Conservation (phyloP, 176 grass and related monocot genomes). For the Hordeum marinum region DNA sequence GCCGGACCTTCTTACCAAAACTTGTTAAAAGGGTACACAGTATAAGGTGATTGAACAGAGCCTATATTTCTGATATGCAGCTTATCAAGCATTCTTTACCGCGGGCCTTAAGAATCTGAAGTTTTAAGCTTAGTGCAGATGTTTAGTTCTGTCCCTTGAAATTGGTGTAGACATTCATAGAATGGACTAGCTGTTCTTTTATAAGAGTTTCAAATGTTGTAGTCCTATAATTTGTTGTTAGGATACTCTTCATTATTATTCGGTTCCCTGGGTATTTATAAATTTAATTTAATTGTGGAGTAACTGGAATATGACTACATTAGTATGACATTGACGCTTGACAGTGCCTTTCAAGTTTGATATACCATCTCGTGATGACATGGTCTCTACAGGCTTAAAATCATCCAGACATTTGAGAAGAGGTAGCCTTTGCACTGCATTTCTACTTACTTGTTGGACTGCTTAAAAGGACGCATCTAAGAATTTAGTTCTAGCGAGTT, state of each 20-base stretch:
- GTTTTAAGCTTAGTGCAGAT: not conserved
- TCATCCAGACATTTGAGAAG: slow-evolving; percentile 42
- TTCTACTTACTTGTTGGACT: not conserved
- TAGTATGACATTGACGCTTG: slow-evolving; percentile 29
- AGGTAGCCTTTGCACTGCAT: slow-evolving; percentile 39
- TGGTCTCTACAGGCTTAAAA: slow-evolving; percentile 63
- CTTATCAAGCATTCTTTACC: not conserved
- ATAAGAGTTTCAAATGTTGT: not conserved
- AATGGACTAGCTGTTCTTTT: not conserved
- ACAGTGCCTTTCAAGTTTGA: slow-evolving; percentile 95
- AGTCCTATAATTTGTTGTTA: not conserved
- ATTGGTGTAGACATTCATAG: not conserved
- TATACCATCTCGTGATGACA: slow-evolving; percentile 77
- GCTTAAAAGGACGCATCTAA: not conserved
- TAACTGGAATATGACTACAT: slow-evolving; percentile 26
- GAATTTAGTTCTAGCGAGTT: not conserved
- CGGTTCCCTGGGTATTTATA: not conserved
- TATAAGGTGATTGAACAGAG: not conserved
- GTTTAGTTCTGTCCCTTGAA: not conserved
- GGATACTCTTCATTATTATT: not conserved
- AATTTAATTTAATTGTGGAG: not conserved
- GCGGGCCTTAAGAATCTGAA: not conserved
- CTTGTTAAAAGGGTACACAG: not conserved
- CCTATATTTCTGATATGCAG: not conserved
- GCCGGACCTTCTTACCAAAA: not conserved